Evolutionary conservation across 2,329 filamentous ascomycete species (phyloP).

Genomic region (Fusarium sp.): DNA sequence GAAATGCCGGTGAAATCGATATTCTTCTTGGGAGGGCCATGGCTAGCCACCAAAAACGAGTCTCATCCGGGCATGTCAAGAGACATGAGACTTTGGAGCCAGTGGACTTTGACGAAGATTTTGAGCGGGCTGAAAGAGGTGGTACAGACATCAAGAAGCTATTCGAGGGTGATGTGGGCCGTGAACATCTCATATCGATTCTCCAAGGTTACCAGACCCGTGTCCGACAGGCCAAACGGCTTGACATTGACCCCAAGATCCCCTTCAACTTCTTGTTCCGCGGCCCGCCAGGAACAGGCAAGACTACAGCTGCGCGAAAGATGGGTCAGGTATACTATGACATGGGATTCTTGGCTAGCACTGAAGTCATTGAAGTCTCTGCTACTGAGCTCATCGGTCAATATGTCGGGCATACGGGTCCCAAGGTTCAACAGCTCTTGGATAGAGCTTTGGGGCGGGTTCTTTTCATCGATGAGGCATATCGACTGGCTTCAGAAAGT

Average conservation of each 20-base stretch:
- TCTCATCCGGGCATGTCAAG: conserved; percentile 35
- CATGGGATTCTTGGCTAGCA: conserved; percentile 73
- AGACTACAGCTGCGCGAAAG: conserved; percentile 78
- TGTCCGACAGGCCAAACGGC: conserved; percentile 45
- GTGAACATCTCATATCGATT: conserved; percentile 64
- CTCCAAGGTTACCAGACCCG: conserved; percentile 68
- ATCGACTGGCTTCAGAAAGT: conserved; percentile 63
- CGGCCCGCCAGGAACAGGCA: conserved; percentile 76
- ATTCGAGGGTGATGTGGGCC: conserved; percentile 71
- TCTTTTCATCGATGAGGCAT: conserved; percentile 79
- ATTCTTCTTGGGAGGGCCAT: conserved; percentile 51
- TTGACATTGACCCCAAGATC: conserved; percentile 57
- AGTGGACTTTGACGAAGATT: conserved; percentile 79
- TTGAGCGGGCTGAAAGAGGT: conserved; percentile 57
- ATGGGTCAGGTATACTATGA: conserved; percentile 83
- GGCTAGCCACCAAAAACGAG: conserved; percentile 40
- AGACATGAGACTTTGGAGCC: conserved; percentile 77
- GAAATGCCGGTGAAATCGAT: conserved; percentile 80
- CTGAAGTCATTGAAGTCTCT: conserved; percentile 74
- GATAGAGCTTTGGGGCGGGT: conserved; percentile 74
- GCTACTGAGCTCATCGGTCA: conserved; percentile 76
- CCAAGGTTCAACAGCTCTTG: conserved; percentile 69
- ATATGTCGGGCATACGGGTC: conserved; percentile 77
- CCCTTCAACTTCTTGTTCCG: conserved; percentile 78
- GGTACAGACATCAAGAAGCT: conserved; percentile 62